phyloP scores from a whole-genome alignment of 306 rosid species.

The Gleditsia sinensis region DNA sequence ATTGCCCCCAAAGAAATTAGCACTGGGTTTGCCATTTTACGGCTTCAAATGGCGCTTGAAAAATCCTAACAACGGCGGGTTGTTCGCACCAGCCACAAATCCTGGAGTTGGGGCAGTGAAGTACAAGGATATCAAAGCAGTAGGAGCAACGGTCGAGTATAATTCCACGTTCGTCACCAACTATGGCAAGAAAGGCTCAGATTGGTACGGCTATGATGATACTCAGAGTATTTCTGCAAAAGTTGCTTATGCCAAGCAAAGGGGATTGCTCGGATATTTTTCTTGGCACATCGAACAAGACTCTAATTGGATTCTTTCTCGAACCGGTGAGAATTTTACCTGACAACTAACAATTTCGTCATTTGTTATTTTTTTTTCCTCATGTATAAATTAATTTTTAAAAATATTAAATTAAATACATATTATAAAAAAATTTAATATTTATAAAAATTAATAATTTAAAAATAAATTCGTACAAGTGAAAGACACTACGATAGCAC shows the following conservation, averaged over 20 bases:
- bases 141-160: constrained; percentile 1
- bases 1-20: constrained; percentile 29
- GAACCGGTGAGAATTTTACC: constrained; percentile 18
- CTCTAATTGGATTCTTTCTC: constrained; percentile 44
- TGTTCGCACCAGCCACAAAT: constrained; percentile 36
- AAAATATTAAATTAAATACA: too few species aligned
- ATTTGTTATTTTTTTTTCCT: not conserved
- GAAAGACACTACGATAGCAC: too few species aligned
- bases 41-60: constrained; percentile 45
- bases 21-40: constrained; percentile 48
- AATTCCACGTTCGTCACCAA: constrained; percentile 44
- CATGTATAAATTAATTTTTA: too few species aligned
- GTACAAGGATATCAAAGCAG: constrained; percentile 18
- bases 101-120: constrained; percentile 20
- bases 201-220: constrained; percentile 57
- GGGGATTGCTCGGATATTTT: constrained; percentile 36
- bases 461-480: too few species aligned
- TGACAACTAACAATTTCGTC: too few species aligned
- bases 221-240: constrained; percentile 36
- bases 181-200: constrained; percentile 41
- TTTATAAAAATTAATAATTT: too few species aligned
- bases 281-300: constrained; percentile 42
- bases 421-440: too few species aligned
- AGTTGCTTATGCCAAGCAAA: constrained; percentile 44
- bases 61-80: constrained; percentile 26